Conservation (phyloP, 352 stramenopile species). For the Globisporangium nunn region DNA sequence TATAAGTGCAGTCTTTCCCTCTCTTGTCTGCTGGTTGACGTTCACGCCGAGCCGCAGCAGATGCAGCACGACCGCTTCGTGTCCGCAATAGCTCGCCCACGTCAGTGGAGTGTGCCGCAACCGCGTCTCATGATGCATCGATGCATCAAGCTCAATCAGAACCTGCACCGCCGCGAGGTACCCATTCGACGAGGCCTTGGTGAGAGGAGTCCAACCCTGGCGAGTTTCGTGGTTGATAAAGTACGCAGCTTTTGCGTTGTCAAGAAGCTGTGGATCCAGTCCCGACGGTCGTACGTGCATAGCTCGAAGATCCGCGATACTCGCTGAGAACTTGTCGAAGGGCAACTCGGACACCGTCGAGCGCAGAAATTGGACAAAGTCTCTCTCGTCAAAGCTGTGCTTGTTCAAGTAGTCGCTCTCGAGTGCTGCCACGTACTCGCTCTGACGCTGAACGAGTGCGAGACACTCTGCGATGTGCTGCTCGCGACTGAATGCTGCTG, state of each 20-base stretch:
- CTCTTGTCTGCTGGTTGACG: slow-evolving; percentile 31
- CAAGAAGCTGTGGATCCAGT: slow-evolving; percentile 1
- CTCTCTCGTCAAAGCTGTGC: slow-evolving; percentile 33
- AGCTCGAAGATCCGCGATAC: slow-evolving; percentile 17
- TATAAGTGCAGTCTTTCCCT: slow-evolving; percentile 63
- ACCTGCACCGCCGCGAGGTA: slow-evolving; percentile 26
- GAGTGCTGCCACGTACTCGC: slow-evolving; percentile 21
- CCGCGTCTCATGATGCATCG: slow-evolving; percentile 41
- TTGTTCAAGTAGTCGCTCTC: slow-evolving; percentile 19
- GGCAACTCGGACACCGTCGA: slow-evolving; percentile 10
- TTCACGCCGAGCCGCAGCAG: slow-evolving; percentile 35
- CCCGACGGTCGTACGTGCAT: neutral
- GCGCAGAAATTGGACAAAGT: slow-evolving; percentile 30
- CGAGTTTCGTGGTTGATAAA: slow-evolving; percentile 51
- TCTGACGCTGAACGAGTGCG: slow-evolving; percentile 29
- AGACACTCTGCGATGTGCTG: slow-evolving; percentile 28
- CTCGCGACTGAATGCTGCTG: slow-evolving; percentile 26
- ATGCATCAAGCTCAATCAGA: slow-evolving; percentile 36
- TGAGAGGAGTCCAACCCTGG: slow-evolving; percentile 63
- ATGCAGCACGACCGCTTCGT: slow-evolving; percentile 47
- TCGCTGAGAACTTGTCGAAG: slow-evolving; percentile 13
- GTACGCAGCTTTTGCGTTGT: slow-evolving; percentile 15
- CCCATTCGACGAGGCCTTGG: slow-evolving; percentile 52
- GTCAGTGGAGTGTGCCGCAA: slow-evolving; percentile 66
- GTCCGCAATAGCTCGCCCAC: slow-evolving; percentile 68